Evolutionary conservation across 192 early-diverging fungal species (phyloP).

Genomic region (Oehlia diaphana): DNA sequence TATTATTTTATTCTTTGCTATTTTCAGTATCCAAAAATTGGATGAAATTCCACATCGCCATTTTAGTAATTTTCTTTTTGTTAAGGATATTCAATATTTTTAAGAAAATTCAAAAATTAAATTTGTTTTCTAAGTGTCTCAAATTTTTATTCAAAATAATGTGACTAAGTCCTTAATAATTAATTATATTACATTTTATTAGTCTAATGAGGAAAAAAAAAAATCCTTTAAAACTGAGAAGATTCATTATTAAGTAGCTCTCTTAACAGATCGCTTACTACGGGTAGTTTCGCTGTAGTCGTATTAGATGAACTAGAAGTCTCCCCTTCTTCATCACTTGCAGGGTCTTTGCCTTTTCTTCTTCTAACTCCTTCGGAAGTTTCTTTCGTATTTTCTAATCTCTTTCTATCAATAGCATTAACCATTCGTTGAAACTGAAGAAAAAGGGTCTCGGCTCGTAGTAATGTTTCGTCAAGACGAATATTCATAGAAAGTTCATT

Average conservation of each 20-base stretch:
- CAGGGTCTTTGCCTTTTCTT: background rate
- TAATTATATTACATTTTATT: too few relatives aligned
- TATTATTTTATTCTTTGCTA: too few relatives aligned
- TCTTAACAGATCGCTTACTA: background rate
- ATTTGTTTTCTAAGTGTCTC: too few relatives aligned
- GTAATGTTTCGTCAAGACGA: constrained; percentile 71
- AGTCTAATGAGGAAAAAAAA: too few relatives aligned
- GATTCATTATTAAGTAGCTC: background rate
- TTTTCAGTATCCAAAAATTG: too few relatives aligned
- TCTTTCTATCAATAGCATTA: constrained; percentile 46
- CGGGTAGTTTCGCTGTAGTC: background rate
- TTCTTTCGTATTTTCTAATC: background rate
- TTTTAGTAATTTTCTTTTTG: too few relatives aligned
- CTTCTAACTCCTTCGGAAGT: background rate
- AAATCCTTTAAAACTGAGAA: background rate
- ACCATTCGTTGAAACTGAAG: constrained; percentile 58
- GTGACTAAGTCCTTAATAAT: too few relatives aligned
- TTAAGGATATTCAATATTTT: too few relatives aligned
- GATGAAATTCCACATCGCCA: too few relatives aligned
- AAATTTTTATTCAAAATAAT: too few relatives aligned
- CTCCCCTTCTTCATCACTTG: background rate
- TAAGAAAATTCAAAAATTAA: too few relatives aligned
- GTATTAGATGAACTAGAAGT: background rate
- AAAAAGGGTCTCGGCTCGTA: constrained; percentile 76
- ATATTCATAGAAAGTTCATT: constrained; percentile 85